phyloP scores from a whole-genome alignment of 2,329 filamentous ascomycete species.

The Arthrobotrys megalospora region DNA sequence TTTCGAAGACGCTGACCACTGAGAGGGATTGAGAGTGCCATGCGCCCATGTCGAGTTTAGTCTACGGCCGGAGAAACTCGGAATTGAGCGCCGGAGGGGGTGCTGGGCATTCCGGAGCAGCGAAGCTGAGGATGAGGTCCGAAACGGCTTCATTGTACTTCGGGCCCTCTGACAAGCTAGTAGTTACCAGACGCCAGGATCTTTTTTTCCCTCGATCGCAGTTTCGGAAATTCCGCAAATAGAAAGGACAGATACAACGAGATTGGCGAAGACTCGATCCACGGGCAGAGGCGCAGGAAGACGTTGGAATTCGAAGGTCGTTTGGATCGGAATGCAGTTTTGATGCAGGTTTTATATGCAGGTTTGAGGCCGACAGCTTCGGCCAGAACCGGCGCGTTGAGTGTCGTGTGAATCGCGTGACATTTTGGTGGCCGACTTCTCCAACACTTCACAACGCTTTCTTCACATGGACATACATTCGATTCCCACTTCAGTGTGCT shows the following conservation, averaged over 20 bases:
- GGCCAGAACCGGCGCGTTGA: constrained; percentile 51
- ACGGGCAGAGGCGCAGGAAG: constrained; percentile 14
- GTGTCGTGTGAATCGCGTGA: constrained; percentile 60
- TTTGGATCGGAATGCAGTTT: constrained; percentile 45
- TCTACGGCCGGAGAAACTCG: constrained; percentile 49
- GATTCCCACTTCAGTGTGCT: too few species aligned
- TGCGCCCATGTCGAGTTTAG: constrained; percentile 51
- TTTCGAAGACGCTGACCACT: constrained; percentile 40
- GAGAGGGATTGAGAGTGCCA: constrained; percentile 3
- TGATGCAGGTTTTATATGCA: constrained; percentile 31
- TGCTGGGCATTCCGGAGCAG: constrained; percentile 38
- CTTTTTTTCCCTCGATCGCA: neutral
- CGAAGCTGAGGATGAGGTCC: constrained; percentile 32
- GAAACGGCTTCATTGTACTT: constrained; percentile 42
- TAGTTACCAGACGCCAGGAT: constrained; percentile 1
- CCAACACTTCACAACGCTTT: constrained; percentile 42
- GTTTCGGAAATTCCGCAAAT: constrained; percentile 16
- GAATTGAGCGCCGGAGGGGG: constrained; percentile 22
- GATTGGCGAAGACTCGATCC: constrained; percentile 14
- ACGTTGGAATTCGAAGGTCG: constrained; percentile 7
- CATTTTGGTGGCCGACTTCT: constrained; percentile 26
- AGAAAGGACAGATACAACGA: constrained; percentile 1
- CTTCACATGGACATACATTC: neutral
- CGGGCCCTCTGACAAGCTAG: neutral
- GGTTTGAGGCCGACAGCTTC: constrained; percentile 5